These are phyloP conservation scores for Prunella vulgaris DNA, from an alignment of 257 asterid species.

Conservation along the genomic window DNA sequence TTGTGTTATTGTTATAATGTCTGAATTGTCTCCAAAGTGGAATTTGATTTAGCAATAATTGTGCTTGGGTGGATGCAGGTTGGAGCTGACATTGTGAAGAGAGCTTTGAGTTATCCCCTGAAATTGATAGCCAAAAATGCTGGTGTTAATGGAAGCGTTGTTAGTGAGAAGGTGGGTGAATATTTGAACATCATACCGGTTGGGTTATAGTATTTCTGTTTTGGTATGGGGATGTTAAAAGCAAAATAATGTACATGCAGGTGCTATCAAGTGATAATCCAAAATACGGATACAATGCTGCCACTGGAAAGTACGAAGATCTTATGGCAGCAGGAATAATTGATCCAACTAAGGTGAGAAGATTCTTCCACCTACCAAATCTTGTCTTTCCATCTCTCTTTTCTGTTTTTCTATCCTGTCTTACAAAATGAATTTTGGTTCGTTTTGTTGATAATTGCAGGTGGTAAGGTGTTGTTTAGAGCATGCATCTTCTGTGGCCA, in stretches of 20 bases:
- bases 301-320: slow-evolving; percentile 92
- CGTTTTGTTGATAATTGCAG: slow-evolving; percentile 26
- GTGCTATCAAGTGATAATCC: slow-evolving; percentile 84
- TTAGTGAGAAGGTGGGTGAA: slow-evolving; percentile 78
- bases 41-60: neutral
- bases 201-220: neutral
- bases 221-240: neutral
- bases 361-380: neutral
- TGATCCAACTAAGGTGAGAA: slow-evolving; percentile 87
- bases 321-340: slow-evolving; percentile 96
- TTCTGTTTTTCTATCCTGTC: too few relatives aligned
- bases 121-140: slow-evolving; percentile 96
- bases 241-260: slow-evolving; percentile 25
- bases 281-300: slow-evolving; percentile 86
- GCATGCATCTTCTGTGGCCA: slow-evolving; percentile 92
- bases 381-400: neutral
- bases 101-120: slow-evolving; percentile 97
- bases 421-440: too few relatives aligned
- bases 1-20: too few relatives aligned
- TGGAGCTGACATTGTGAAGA: slow-evolving; percentile 94
- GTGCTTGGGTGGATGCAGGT: slow-evolving; percentile 39
- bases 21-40: too few relatives aligned
- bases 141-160: slow-evolving; percentile 97
- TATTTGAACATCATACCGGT: neutral
- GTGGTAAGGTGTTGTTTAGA: slow-evolving; percentile 97